phyloP scores from a whole-genome alignment of 2,329 filamentous ascomycete genomes.

The Pseudogymnoascus sp. region DNA sequence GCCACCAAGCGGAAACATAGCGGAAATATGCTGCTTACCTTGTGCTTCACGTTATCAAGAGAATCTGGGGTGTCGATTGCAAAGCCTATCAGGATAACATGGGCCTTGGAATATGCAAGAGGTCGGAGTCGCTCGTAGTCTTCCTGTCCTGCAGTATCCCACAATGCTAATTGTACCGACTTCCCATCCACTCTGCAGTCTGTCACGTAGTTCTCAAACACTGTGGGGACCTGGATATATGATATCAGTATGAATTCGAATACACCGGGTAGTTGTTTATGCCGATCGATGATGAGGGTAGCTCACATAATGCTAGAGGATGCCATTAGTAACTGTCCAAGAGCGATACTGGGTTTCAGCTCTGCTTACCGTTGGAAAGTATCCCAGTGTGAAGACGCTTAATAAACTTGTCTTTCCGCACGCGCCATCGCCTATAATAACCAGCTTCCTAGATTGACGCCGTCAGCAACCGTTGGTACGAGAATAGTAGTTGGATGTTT shows the following conservation, averaged over 20 bases:
- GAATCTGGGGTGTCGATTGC: constrained; percentile 93
- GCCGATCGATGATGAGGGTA: not conserved
- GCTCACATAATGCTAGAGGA: constrained; percentile 36
- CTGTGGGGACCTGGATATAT: constrained; percentile 69
- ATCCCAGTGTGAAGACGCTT: constrained; percentile 94
- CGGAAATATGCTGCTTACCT: constrained; percentile 61
- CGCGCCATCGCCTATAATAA: constrained; percentile 94
- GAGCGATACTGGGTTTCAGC: not conserved
- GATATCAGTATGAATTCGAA: constrained; percentile 10
- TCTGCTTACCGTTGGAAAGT: constrained; percentile 84
- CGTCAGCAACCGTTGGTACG: not conserved
- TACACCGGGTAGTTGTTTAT: constrained; percentile 14
- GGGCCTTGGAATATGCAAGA: constrained; percentile 91
- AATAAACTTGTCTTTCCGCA: constrained; percentile 97
- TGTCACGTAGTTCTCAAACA: constrained; percentile 99
- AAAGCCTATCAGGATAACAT: constrained; percentile 94
- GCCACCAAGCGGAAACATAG: not conserved
- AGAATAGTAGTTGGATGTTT: not conserved
- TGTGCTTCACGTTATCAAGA: constrained; percentile 95
- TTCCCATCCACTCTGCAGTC: constrained; percentile 97
- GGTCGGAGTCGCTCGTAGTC: constrained; percentile 95
- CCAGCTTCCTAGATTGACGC: constrained; percentile 62
- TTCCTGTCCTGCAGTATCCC: constrained; percentile 99
- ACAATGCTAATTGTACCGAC: constrained; percentile 93
- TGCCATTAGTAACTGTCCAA: constrained; percentile 6